phyloP scores from a whole-genome alignment of 805 yeast species.

The Vanderwaltozyma tropicalis region DNA sequence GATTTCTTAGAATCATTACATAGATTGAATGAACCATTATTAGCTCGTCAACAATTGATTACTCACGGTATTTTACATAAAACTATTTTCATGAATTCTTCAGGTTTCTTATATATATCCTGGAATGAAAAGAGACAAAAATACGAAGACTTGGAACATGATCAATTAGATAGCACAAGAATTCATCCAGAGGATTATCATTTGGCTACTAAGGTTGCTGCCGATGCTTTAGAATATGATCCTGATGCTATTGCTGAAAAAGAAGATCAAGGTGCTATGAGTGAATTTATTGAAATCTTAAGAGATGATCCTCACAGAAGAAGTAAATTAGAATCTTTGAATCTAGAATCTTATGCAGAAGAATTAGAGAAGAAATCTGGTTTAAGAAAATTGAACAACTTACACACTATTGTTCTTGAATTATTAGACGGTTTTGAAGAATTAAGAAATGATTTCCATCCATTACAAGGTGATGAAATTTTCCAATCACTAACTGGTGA shows the following conservation, averaged over 20 bases:
- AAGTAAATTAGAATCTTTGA: constrained; percentile 76
- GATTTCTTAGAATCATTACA: constrained; percentile 78
- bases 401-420: constrained; percentile 40
- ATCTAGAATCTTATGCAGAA: constrained; percentile 84
- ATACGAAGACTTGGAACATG: constrained; percentile 49
- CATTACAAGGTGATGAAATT: constrained; percentile 56
- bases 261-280: constrained; percentile 31
- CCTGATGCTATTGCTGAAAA: constrained; percentile 79
- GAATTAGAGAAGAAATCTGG: constrained; percentile 55
- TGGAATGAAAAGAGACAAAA: constrained; percentile 39
- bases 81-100: constrained; percentile 79
- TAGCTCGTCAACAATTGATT: constrained; percentile 80
- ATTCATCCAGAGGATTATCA: constrained; percentile 98
- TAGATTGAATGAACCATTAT: constrained; percentile 35
- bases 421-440: constrained; percentile 82
- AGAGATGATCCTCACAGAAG: constrained; percentile 67
- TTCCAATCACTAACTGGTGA: constrained; percentile 90
- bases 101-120: constrained; percentile 77
- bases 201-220: constrained; percentile 92
- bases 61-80: constrained; percentile 71
- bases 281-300: constrained; percentile 31
- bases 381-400: constrained; percentile 26
- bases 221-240: constrained; percentile 91
- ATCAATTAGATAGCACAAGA: constrained; percentile 84
- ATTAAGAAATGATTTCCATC: constrained; percentile 61